Conservation (phyloP, 169 alveolate genomes). For the Sarcocystis neurona region DNA sequence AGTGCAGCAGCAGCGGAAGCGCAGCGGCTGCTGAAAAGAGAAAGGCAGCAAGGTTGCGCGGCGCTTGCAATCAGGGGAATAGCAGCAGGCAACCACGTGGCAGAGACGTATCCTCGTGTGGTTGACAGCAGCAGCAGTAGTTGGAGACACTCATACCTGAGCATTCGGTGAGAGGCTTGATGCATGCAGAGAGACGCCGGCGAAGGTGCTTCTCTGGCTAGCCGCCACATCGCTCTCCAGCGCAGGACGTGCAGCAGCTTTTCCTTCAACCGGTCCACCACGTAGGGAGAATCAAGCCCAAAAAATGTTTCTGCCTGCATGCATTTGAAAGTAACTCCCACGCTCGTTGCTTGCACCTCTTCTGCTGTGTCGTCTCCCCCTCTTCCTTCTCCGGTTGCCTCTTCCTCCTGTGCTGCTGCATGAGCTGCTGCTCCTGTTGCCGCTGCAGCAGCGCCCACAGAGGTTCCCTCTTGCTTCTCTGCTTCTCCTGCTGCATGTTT, state of each 20-base stretch:
- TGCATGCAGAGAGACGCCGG: too few species aligned
- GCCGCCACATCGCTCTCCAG: conserved; percentile 38
- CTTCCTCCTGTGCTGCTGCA: not conserved
- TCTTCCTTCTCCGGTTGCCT: not conserved
- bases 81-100: not conserved
- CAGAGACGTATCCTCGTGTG: too few species aligned
- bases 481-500: not conserved
- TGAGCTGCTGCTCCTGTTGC: conserved; percentile 25
- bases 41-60: too few species aligned
- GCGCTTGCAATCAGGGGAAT: not conserved
- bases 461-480: not conserved
- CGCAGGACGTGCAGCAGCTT: not conserved
- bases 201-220: not conserved
- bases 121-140: too few species aligned
- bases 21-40: not conserved
- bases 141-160: too few species aligned
- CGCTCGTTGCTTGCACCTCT: too few species aligned
- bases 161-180: too few species aligned
- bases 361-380: too few species aligned
- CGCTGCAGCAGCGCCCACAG: conserved; percentile 3
- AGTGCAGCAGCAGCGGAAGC: too few species aligned
- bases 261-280: conserved; percentile 26
- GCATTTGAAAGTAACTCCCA: not conserved
- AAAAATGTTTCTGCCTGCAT: conserved; percentile 41
- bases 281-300: conserved; percentile 40